A percentile compares a stretch with the other conserved stretches of the same genome.
These are phyloP conservation scores for Diaporthe capsici DNA, from an alignment of 2,329 filamentous ascomycete genomes.

Conservation along the genomic window DNA sequence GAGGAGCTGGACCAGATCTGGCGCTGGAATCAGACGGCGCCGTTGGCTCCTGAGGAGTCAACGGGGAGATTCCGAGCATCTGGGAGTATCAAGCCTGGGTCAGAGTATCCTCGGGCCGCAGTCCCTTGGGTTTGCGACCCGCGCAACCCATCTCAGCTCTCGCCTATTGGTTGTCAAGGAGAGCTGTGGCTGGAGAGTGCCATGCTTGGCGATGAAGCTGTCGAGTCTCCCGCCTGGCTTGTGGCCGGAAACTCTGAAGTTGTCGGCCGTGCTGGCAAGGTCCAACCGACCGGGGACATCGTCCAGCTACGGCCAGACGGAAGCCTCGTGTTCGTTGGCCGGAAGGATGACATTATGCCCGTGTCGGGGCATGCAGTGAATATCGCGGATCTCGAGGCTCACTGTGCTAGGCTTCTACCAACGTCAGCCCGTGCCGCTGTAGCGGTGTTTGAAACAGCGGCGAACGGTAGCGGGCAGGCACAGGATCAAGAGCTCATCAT, in stretches of 20 bases:
- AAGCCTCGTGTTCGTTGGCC: conserved; percentile 47
- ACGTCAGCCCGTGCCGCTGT: conserved; percentile 46
- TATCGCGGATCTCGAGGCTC: conserved; percentile 55
- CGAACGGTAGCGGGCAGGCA: background rate
- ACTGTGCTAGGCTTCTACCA: conserved; percentile 54
- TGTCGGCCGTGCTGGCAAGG: conserved; percentile 49
- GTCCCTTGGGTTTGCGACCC: conserved; percentile 51
- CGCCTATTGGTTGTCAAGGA: conserved; percentile 56
- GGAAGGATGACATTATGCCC: conserved; percentile 47
- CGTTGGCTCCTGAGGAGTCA: conserved; percentile 51
- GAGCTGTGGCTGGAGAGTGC: conserved; percentile 58
- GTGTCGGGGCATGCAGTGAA: conserved; percentile 56
- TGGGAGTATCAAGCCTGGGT: conserved; percentile 45
- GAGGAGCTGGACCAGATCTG: conserved; percentile 58
- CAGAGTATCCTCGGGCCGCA: conserved; percentile 53
- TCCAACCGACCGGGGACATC: conserved; percentile 49
- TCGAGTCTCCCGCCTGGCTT: conserved; percentile 52
- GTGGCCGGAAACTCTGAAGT: conserved; percentile 50
- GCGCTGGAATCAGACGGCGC: conserved; percentile 56
- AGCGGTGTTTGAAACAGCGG: conserved; percentile 44
- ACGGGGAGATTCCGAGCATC: conserved; percentile 44
- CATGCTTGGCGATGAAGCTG: conserved; percentile 47
- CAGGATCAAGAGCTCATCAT: conserved; percentile 46
- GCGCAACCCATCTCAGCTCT: conserved; percentile 52
- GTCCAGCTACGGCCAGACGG: conserved; percentile 47